These are phyloP conservation scores for Parietaria judaica DNA, from an alignment of 306 rosid genomes.

Conservation along the genomic window DNA sequence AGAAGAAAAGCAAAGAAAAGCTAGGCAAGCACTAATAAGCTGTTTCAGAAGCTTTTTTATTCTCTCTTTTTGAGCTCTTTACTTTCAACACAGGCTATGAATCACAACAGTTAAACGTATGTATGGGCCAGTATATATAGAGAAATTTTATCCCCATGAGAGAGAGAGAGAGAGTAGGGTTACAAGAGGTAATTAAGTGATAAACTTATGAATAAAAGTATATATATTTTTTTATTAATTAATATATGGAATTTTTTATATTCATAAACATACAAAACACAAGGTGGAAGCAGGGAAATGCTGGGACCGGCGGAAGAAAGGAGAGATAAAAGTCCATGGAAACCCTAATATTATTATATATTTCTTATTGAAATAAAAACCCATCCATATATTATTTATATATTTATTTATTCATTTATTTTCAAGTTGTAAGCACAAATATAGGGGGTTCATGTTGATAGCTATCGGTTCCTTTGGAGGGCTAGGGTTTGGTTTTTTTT, in stretches of 20 bases:
- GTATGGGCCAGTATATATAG: slow-evolving; percentile 37
- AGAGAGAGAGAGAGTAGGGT: slow-evolving; percentile 9
- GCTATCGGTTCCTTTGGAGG: slow-evolving; percentile 8
- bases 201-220: neutral
- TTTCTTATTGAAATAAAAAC: neutral
- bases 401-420: neutral
- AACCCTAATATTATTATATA: slow-evolving; percentile 5
- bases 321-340: slow-evolving; percentile 19
- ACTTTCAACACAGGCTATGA: slow-evolving; percentile 31
- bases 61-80: slow-evolving; percentile 25
- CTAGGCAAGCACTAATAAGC: slow-evolving; percentile 20
- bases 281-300: slow-evolving; percentile 31
- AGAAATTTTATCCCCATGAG: slow-evolving; percentile 6
- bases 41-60: slow-evolving; percentile 22
- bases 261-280: neutral
- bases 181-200: neutral
- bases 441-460: slow-evolving; percentile 16
- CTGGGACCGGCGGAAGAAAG: slow-evolving; percentile 54
- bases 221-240: too few relatives aligned
- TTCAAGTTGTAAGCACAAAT: neutral
- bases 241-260: neutral
- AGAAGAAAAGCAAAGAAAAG: neutral
- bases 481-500: slow-evolving; percentile 19
- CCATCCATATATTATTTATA: too few relatives aligned
- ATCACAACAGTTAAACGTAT: slow-evolving; percentile 38